A percentile compares a stretch with the other conserved stretches of the same genome.
Evolutionary conservation across 495 filamentous ascomycete species (phyloP).

Genomic region (Hypoxylon fragiforme): DNA sequence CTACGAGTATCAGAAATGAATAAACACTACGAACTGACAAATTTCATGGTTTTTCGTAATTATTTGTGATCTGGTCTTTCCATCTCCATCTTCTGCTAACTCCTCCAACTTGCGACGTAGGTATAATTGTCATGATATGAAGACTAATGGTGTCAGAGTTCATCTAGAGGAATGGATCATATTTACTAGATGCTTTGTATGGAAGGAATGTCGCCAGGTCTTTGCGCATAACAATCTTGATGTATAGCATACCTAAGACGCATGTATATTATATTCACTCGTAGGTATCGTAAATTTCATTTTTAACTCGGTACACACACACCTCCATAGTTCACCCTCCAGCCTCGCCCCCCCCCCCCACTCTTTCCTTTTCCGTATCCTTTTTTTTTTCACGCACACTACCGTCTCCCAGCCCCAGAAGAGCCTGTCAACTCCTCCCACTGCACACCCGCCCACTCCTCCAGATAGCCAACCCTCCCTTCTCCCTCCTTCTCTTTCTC

Average conservation of each 20-base stretch:
- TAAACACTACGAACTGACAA: conserved; percentile 24
- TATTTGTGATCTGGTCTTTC: no score
- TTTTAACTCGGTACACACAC: background rate
- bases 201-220: no score
- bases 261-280: background rate
- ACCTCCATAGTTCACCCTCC: background rate
- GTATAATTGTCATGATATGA: no score
- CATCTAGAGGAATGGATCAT: no score
- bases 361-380: background rate
- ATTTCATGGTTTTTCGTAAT: background rate
- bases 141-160: no score
- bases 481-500: no score
- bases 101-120: no score
- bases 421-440: conserved; percentile 74
- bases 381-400: background rate
- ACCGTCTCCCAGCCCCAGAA: conserved; percentile 5
- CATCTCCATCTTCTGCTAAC: background rate
- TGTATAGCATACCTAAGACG: background rate
- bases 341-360: background rate
- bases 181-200: no score
- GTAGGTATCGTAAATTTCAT: background rate
- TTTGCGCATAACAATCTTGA: no score
- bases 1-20: conserved; percentile 23
- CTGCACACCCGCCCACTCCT: conserved; percentile 97
- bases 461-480: conserved; percentile 68